phyloP scores from a whole-genome alignment of 1,284 basidiomycete species.

The Leccinum huronense region DNA sequence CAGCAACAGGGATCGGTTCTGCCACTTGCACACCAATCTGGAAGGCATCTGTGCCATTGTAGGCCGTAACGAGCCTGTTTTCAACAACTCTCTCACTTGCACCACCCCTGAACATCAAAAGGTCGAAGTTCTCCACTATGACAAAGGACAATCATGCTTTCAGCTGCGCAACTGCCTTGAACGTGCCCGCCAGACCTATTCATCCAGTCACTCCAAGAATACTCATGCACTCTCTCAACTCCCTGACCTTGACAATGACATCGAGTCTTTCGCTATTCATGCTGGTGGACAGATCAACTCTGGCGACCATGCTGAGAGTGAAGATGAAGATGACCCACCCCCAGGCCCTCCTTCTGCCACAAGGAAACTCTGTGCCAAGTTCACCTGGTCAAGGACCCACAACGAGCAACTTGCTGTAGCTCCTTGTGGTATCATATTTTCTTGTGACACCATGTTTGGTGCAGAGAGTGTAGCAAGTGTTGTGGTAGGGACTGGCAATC shows the following conservation, averaged over 20 bases:
- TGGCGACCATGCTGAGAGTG: no score
- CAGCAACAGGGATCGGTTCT: constrained; percentile 22
- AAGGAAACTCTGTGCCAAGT: neutral
- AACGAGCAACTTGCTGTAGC: neutral
- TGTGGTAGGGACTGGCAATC: neutral
- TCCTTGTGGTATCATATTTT: neutral
- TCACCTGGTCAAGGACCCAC: neutral
- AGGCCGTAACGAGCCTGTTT: neutral
- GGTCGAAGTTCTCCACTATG: neutral
- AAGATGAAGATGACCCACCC: neutral
- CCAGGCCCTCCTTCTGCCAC: neutral
- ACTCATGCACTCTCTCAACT: neutral
- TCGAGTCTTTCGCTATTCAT: neutral
- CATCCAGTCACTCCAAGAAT: neutral
- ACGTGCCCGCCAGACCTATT: neutral
- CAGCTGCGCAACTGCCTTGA: neutral
- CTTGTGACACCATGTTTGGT: neutral
- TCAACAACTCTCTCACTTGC: neutral
- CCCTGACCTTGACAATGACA: neutral
- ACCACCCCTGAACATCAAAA: neutral
- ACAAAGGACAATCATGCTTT: neutral
- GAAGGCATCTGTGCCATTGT: constrained; percentile 6
- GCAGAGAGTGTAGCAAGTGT: neutral
- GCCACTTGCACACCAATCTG: constrained; percentile 15
- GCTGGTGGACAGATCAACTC: neutral